A percentile compares a stretch with the other conserved stretches of the same genome.
Evolutionary conservation across 78 protist genomes (phyloP).

Genomic region (Polysphondylium violaceum): DNA sequence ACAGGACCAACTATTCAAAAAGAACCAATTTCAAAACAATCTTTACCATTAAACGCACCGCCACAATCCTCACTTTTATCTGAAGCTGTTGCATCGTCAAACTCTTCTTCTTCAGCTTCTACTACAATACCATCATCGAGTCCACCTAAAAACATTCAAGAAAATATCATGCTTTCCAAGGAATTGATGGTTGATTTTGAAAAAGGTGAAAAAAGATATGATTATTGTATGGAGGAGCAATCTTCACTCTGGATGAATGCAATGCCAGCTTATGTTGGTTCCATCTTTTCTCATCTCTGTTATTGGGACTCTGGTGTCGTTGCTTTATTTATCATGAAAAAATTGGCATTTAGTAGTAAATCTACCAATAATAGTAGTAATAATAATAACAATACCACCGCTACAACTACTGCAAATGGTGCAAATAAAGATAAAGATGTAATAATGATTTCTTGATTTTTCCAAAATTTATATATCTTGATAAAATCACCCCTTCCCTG

Average conservation of each 20-base stretch:
- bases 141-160: background rate
- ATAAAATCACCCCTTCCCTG: background rate
- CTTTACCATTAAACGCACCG: background rate
- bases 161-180: background rate
- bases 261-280: slow-evolving; percentile 6
- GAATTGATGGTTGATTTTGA: background rate
- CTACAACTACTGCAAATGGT: background rate
- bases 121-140: too few relatives aligned
- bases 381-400: background rate
- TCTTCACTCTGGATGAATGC: slow-evolving; percentile 5
- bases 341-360: background rate
- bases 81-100: background rate
- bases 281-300: slow-evolving; percentile 16
- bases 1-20: background rate
- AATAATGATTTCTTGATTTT: too few relatives aligned
- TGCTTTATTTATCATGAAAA: slow-evolving; percentile 5
- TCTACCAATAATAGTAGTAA: too few relatives aligned
- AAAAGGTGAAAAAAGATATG: slow-evolving; percentile 30
- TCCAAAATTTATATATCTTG: background rate
- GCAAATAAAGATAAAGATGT: too few relatives aligned
- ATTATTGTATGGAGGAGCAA: slow-evolving; percentile 20
- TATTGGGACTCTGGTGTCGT: slow-evolving; percentile 13
- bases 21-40: background rate
- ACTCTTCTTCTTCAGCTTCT: background rate
- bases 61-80: background rate